Evolutionary conservation across 805 yeast species (phyloP).

Genomic region (Candida ponderosae): DNA sequence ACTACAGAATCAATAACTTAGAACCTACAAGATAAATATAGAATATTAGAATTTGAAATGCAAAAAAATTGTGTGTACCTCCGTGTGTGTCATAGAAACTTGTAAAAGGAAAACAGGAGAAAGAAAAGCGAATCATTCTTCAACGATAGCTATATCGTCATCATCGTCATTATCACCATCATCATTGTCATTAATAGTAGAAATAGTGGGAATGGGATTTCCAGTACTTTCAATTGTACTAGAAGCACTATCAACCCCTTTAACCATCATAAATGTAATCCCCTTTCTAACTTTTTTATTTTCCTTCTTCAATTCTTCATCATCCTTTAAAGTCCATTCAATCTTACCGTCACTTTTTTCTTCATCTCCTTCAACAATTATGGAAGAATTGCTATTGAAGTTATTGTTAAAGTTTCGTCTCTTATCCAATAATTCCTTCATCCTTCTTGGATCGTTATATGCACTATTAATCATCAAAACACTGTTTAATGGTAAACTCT

Average conservation of each 20-base stretch:
- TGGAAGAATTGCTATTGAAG: too few species aligned
- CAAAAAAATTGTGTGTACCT: too few species aligned
- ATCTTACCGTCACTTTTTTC: slow-evolving; percentile 35
- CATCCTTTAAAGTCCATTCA: slow-evolving; percentile 47
- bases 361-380: slow-evolving; percentile 20
- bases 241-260: slow-evolving; percentile 17
- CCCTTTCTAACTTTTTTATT: slow-evolving; percentile 52
- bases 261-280: slow-evolving; percentile 45
- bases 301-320: slow-evolving; percentile 36
- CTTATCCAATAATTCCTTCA: slow-evolving; percentile 36
- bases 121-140: not conserved
- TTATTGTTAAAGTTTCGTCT: slow-evolving; percentile 31
- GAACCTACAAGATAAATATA: not conserved
- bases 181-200: too few species aligned
- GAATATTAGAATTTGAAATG: too few species aligned
- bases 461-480: slow-evolving; percentile 56
- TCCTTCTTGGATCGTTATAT: slow-evolving; percentile 46
- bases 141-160: not conserved
- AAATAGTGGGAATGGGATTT: too few species aligned
- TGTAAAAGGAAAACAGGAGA: too few species aligned
- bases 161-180: not conserved
- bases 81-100: too few species aligned
- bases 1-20: not conserved
- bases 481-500: slow-evolving; percentile 48
- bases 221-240: not conserved